Evolutionary conservation across 1,284 basidiomycete genomes (phyloP).

Genomic region (Tilletia indica): DNA sequence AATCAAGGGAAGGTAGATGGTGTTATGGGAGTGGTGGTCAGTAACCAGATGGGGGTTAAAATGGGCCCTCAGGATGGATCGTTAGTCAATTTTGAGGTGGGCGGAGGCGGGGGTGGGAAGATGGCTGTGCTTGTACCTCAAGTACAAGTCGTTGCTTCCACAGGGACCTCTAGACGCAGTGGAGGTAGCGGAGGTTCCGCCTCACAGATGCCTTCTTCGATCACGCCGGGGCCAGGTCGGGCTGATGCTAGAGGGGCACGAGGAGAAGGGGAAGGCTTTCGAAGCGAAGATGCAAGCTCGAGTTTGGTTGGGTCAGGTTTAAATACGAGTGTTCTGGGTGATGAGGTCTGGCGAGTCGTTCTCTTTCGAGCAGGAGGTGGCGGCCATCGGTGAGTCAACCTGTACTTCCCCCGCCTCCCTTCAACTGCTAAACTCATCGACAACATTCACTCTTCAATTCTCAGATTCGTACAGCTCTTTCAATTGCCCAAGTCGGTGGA

Average conservation of each 20-base stretch:
- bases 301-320: background rate
- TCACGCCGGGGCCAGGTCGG: background rate
- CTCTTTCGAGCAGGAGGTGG: background rate
- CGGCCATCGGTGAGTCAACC: constrained; percentile 11
- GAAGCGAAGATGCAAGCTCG: background rate
- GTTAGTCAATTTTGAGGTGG: background rate
- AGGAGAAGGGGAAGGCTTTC: background rate
- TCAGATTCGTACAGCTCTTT: constrained; percentile 3
- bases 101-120: background rate
- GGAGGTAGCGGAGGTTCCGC: background rate
- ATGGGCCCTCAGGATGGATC: constrained; percentile 6
- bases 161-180: background rate
- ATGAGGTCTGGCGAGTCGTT: constrained; percentile 10
- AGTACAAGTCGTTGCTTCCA: background rate
- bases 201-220: background rate
- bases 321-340: background rate
- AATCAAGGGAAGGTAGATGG: background rate
- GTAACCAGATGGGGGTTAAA: constrained; percentile 1
- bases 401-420: too few relatives aligned
- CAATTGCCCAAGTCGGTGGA: background rate
- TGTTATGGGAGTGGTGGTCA: background rate
- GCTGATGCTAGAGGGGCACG: too few relatives aligned
- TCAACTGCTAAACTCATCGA: too few relatives aligned
- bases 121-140: constrained; percentile 6
- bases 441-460: background rate